Percentiles rank a stretch among this genome's conserved stretches.
Conservation (phyloP, 1,284 basidiomycete species). For the Blastosporella zonata region DNA sequence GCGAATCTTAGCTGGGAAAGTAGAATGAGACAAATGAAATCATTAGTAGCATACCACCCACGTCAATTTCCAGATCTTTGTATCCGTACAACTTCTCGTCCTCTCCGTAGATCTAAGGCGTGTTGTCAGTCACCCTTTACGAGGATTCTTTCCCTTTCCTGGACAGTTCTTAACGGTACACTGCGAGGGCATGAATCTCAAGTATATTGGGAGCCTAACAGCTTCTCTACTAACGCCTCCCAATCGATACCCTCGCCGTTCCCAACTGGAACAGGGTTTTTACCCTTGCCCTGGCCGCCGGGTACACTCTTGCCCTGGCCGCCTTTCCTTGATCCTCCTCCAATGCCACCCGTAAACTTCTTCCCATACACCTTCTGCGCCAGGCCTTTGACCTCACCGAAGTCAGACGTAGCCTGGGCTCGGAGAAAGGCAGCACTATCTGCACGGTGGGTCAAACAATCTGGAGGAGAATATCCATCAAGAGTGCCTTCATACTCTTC, state of each 20-base stretch:
- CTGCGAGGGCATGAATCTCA: too few species aligned
- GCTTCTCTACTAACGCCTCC: conserved; percentile 33
- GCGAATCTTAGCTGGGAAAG: conserved; percentile 67
- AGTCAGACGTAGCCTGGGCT: conserved; percentile 70
- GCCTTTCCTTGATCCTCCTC: conserved; percentile 17
- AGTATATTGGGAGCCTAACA: conserved; percentile 14
- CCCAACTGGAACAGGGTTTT: conserved; percentile 26
- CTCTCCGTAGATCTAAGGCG: conserved; percentile 82
- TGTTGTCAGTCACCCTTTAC: too few species aligned
- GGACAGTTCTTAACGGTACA: too few species aligned
- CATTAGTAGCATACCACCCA: conserved; percentile 36
- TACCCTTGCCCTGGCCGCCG: conserved; percentile 34
- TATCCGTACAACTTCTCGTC: conserved; percentile 98
- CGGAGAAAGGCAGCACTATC: conserved; percentile 59
- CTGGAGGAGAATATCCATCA: conserved; percentile 48
- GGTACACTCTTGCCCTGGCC: conserved; percentile 21
- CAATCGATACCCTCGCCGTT: conserved; percentile 40
- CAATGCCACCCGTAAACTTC: conserved; percentile 35
- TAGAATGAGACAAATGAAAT: not conserved
- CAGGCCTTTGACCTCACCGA: conserved; percentile 64
- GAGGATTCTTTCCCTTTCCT: too few species aligned
- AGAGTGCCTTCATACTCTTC: conserved; percentile 28
- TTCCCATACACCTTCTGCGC: conserved; percentile 48
- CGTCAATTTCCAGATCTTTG: conserved; percentile 77
- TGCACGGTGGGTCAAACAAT: conserved; percentile 65